Percentiles rank a stretch among this genome's conserved stretches.
phyloP scores from a whole-genome alignment of 805 yeast genomes.

The Pichia membranifaciens region DNA sequence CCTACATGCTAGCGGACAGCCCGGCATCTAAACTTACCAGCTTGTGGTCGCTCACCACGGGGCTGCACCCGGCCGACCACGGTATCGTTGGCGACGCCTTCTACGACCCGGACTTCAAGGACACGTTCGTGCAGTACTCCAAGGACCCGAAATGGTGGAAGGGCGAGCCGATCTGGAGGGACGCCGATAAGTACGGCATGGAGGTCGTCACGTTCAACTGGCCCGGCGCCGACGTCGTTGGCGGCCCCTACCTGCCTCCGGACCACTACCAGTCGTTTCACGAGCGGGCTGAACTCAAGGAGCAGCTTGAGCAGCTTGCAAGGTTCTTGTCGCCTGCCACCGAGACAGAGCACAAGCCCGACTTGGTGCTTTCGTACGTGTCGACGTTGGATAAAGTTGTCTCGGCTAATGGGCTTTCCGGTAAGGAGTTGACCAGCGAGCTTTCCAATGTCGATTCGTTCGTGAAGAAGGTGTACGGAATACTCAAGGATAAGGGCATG shows the following conservation, averaged over 20 bases:
- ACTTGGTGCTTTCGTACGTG: slow-evolving; percentile 68
- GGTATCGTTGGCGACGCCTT: slow-evolving; percentile 85
- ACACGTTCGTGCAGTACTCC: slow-evolving; percentile 51
- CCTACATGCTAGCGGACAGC: slow-evolving; percentile 81
- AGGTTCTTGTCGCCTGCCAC: slow-evolving; percentile 55
- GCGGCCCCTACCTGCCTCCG: slow-evolving; percentile 37
- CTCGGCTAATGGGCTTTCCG: slow-evolving; percentile 64
- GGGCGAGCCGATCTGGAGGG: slow-evolving; percentile 85
- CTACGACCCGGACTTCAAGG: slow-evolving; percentile 51
- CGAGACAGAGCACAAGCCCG: slow-evolving; percentile 47
- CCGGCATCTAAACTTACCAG: slow-evolving; percentile 90
- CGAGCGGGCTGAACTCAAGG: slow-evolving; percentile 51
- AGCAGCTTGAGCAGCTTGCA: slow-evolving; percentile 53
- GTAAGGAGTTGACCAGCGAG: slow-evolving; percentile 49
- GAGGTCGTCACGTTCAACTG: slow-evolving; percentile 86
- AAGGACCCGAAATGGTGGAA: slow-evolving; percentile 71
- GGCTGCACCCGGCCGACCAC: slow-evolving; percentile 74
- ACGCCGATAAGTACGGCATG: slow-evolving; percentile 59
- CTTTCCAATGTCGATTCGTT: slow-evolving; percentile 61
- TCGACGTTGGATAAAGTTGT: slow-evolving; percentile 81
- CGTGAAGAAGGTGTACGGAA: slow-evolving; percentile 43
- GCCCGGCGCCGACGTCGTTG: slow-evolving; percentile 70
- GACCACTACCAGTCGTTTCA: slow-evolving; percentile 58
- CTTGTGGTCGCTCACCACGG: slow-evolving; percentile 89
- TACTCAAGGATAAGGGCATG: slow-evolving; percentile 50